These are phyloP conservation scores for Coemansia sp. DNA, from an alignment of 192 early-diverging fungal species.

Conservation along the genomic window DNA sequence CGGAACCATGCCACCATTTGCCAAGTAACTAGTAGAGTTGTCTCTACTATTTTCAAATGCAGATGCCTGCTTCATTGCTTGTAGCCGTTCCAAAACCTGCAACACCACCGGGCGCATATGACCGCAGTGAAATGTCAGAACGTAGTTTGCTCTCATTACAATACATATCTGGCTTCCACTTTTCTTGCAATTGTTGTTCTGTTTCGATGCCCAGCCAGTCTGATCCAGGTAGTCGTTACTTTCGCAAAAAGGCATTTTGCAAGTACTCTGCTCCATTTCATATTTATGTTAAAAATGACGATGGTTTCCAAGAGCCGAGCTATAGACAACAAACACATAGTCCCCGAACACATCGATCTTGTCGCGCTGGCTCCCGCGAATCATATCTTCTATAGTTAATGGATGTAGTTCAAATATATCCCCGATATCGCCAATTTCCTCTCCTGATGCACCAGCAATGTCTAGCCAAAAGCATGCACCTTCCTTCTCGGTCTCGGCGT, in stretches of 20 bases:
- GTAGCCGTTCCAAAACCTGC: slow-evolving; percentile 28
- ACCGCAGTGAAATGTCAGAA: slow-evolving; percentile 36
- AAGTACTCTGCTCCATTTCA: background rate
- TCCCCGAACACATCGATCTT: slow-evolving; percentile 71
- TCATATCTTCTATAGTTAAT: slow-evolving; percentile 85
- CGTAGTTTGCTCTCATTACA: slow-evolving; percentile 26
- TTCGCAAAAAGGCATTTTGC: slow-evolving; percentile 3
- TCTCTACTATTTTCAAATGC: background rate
- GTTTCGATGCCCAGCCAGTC: background rate
- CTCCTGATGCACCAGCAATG: slow-evolving; percentile 51
- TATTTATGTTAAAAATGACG: no score
- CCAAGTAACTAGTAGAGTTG: no score
- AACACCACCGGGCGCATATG: slow-evolving; percentile 7
- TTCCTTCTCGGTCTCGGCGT: background rate
- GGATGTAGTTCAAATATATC: slow-evolving; percentile 74
- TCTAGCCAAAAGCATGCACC: slow-evolving; percentile 72
- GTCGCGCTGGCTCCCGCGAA: slow-evolving; percentile 83
- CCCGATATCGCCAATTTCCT: slow-evolving; percentile 59
- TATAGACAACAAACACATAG: slow-evolving; percentile 65
- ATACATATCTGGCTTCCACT: slow-evolving; percentile 15
- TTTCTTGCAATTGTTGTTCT: background rate
- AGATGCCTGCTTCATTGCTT: slow-evolving; percentile 22
- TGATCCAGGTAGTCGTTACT: background rate
- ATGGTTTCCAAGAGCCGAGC: slow-evolving; percentile 6
- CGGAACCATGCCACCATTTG: slow-evolving; percentile 1